Evolutionary conservation across 768 basidiomycete species (phyloP), one percentile per base, ranked within the genome.

Genomic region (Hygrocybe punicea): DNA sequence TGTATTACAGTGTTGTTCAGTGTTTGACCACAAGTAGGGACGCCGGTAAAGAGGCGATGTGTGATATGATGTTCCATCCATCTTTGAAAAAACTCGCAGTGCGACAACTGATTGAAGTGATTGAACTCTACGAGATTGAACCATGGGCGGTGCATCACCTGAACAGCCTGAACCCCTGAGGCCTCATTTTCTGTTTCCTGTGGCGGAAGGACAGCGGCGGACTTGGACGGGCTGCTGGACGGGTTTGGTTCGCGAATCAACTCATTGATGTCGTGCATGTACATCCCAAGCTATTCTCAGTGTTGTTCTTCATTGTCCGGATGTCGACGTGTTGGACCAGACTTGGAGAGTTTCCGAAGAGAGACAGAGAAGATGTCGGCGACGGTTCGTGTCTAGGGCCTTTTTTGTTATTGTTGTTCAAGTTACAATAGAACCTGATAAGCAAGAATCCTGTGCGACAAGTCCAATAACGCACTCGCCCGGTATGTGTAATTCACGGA

Each of bases 221-320:
- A 79, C 62, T 80, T 81, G 59, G 71, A 78, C 25, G 81, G 84
- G 78, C 80, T 9, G 78, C 83, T 3, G 78, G 81, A 58, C 73
- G 69, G 24, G 78, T 86, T 8, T 87, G 84, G 84, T 87, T 85
- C 60, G 84, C 84, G 9, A 84, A 86, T 67, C 85, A 87, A 66
- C 76, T 87, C 23, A 83, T 79, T 67, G 79, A 82, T 61, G 84
- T n/a, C n/a, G 8, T 29, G 29, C 29, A 4, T 29, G 29, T 29
- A 8, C 29, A 29, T 29, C 29, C 29, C 29, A 29, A 29, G 29
- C 29, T 29, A 29, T 29, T 8, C 29, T 29, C 29, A 29, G 8
- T 29, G 8, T 29, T 29, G 29, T 29, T 29, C 29, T 29, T 8
- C 4, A 29, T 29, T 29, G 29, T 29, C 29, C 29, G 29, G 29